Evolutionary conservation across 1,284 basidiomycete genomes (phyloP).

Genomic region (Melampsora medusae): DNA sequence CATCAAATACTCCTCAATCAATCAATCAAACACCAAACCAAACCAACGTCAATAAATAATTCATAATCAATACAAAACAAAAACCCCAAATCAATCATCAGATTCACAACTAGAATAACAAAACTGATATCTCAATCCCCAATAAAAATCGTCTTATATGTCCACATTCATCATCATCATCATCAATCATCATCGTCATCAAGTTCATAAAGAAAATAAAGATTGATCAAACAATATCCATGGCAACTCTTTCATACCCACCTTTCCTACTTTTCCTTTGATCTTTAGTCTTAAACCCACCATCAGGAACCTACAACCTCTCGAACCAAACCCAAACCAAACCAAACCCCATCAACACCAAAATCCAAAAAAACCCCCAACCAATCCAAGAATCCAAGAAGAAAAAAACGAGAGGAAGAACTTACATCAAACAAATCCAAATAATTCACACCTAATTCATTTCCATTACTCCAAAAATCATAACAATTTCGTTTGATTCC

Average conservation of each 20-base stretch:
- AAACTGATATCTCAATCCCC: no score
- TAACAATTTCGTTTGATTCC: conserved; percentile 81
- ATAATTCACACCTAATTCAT: conserved; percentile 84
- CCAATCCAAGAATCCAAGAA: conserved; percentile 12
- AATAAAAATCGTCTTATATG: background rate
- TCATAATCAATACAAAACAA: no score
- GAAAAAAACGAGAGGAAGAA: conserved; percentile 2
- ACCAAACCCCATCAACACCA: conserved; percentile 38
- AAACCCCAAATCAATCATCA: no score
- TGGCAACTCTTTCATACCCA: conserved; percentile 46
- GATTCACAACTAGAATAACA: no score
- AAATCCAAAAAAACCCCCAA: background rate
- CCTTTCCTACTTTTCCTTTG: background rate
- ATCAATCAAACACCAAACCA: no score
- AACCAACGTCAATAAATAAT: no score
- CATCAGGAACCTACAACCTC: conserved; percentile 24
- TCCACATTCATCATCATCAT: background rate
- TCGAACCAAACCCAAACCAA: conserved; percentile 38
- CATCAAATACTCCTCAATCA: no score
- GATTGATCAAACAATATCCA: conserved; percentile 40
- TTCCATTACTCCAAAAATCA: conserved; percentile 89
- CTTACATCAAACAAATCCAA: conserved; percentile 79
- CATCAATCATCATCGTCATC: background rate
- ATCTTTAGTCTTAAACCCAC: background rate
- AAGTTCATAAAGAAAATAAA: background rate